These are phyloP conservation scores for Xanthoparmelia taractica DNA, from an alignment of 495 filamentous ascomycete species.

Conservation along the genomic window DNA sequence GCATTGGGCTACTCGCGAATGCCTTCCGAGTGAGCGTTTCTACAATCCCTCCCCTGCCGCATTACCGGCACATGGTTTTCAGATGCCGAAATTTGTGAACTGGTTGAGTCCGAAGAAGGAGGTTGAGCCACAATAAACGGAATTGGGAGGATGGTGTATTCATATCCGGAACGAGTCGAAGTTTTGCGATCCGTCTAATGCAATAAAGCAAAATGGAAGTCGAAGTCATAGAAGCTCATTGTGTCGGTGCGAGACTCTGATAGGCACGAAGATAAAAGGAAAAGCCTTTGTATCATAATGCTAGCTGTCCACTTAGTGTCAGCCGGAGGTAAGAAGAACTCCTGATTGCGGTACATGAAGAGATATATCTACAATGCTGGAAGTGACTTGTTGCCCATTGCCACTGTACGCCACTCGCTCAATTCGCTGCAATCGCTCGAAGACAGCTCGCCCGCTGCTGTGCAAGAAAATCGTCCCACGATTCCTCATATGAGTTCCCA, in stretches of 20 bases:
- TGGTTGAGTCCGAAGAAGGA: background rate
- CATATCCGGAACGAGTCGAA: background rate
- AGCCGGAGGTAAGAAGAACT: background rate
- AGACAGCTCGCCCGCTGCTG: background rate
- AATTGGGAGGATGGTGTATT: background rate
- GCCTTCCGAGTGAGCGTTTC: background rate
- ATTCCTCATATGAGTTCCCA: background rate
- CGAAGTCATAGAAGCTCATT: background rate
- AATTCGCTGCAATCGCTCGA: conserved; percentile 1
- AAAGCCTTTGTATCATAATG: background rate
- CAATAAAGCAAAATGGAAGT: background rate
- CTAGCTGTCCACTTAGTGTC: background rate
- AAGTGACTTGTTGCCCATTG: background rate
- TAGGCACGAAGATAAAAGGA: background rate
- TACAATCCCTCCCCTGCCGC: background rate
- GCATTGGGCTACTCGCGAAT: background rate
- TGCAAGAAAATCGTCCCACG: background rate
- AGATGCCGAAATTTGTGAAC: background rate
- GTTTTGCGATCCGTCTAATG: too few relatives aligned
- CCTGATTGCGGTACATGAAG: background rate
- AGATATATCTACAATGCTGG: conserved; percentile 1
- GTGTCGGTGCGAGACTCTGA: background rate
- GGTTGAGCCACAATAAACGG: background rate
- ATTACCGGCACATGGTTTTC: background rate
- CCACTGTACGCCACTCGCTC: conserved; percentile 1